A percentile compares a stretch with the other conserved stretches of the same genome.
These are phyloP conservation scores for Saccharum spontaneum DNA, from an alignment of 176 grass and related monocot genomes.

Conservation along the genomic window DNA sequence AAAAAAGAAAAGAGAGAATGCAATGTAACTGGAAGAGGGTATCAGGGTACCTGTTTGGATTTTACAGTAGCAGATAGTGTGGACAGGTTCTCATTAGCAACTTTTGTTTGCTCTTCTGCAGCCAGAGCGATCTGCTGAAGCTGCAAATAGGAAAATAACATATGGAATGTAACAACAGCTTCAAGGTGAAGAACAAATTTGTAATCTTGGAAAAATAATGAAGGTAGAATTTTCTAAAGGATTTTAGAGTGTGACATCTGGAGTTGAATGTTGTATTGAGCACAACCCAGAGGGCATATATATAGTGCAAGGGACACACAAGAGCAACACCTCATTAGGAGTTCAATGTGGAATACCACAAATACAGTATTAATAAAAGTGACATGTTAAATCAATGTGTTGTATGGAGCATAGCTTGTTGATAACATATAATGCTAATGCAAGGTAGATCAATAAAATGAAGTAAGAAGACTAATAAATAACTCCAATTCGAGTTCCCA, in stretches of 20 bases:
- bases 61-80: slow-evolving; percentile 25
- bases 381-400: background rate
- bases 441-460: slow-evolving; percentile 4
- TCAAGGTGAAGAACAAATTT: background rate
- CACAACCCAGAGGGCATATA: background rate
- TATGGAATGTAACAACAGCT: background rate
- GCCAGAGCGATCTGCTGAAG: slow-evolving; percentile 55
- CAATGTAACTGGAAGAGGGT: slow-evolving; percentile 17
- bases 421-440: slow-evolving; percentile 21
- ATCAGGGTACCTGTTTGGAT: slow-evolving; percentile 50
- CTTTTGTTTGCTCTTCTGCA: slow-evolving; percentile 62
- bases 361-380: background rate
- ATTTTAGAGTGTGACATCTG: background rate
- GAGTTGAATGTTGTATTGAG: background rate
- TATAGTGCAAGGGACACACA: background rate
- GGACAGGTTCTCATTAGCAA: slow-evolving; percentile 53
- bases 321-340: background rate
- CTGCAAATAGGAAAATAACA: slow-evolving; percentile 48
- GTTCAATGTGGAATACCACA: background rate
- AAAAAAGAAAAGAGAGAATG: background rate
- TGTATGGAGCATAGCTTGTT: background rate
- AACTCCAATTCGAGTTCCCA: background rate
- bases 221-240: background rate
- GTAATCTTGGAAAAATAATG: background rate
- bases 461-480: slow-evolving; percentile 3